Conservation (phyloP, 2,329 filamentous ascomycete species). For the Monilinia aucupariae region DNA sequence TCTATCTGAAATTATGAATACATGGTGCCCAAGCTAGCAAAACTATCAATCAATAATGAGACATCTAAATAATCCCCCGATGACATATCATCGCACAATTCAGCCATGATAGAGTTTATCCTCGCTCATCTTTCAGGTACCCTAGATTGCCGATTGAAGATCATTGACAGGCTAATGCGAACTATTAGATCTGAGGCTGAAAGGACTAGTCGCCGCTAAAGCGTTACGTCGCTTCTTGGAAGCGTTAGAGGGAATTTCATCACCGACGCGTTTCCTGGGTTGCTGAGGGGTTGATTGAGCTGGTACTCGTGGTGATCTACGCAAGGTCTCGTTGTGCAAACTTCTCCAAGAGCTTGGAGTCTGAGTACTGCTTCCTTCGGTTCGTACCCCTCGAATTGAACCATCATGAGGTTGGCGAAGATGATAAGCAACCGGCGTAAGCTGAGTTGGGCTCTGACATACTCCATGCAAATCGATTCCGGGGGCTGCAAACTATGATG, state of each 20-base stretch:
- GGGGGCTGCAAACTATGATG: not conserved
- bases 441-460: not conserved
- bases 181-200: slow-evolving; percentile 12
- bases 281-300: slow-evolving; percentile 3
- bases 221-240: not conserved
- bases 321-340: not conserved
- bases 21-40: slow-evolving; percentile 4
- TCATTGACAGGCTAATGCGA: not conserved
- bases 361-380: slow-evolving; percentile 12
- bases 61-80: not conserved
- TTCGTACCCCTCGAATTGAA: not conserved
- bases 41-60: slow-evolving; percentile 6
- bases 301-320: not conserved
- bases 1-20: slow-evolving; percentile 2
- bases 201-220: slow-evolving; percentile 6
- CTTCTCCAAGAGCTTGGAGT: slow-evolving; percentile 12
- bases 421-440: slow-evolving; percentile 1
- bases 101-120: not conserved
- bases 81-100: not conserved
- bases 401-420: not conserved
- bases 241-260: not conserved
- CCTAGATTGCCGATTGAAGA: not conserved
- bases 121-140: not conserved
- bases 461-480: not conserved
- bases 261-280: slow-evolving; percentile 3